A percentile compares a stretch with the other conserved stretches of the same genome.
Conservation (phyloP, 192 early-diverging fungal species). For the Chytriomyces hyalinus region DNA sequence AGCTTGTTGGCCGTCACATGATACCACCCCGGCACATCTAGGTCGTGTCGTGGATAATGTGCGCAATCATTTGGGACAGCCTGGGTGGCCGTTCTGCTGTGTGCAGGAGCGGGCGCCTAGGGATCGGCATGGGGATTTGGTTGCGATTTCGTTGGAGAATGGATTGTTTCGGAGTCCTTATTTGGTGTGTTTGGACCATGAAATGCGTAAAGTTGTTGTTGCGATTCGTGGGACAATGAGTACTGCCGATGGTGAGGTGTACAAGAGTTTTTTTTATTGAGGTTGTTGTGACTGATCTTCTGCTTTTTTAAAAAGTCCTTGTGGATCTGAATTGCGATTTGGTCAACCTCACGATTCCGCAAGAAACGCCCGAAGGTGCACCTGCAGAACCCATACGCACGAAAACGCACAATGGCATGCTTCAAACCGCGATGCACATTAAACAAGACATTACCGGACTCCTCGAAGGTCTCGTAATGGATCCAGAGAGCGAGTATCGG, state of each 20-base stretch:
- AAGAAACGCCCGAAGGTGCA: background rate
- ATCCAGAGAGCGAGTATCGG: conserved; percentile 32
- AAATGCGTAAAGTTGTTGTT: conserved; percentile 46
- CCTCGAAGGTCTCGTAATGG: conserved; percentile 34
- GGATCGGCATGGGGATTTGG: conserved; percentile 44
- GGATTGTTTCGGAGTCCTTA: conserved; percentile 57
- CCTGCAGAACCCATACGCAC: background rate
- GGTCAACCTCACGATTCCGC: conserved; percentile 33
- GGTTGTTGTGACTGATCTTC: background rate
- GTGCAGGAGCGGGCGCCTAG: conserved; percentile 27
- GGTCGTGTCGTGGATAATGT: conserved; percentile 32
- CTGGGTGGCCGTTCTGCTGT: conserved; percentile 31
- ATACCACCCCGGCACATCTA: conserved; percentile 3
- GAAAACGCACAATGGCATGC: conserved; percentile 36
- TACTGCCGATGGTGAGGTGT: conserved; percentile 45
- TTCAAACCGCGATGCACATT: conserved; percentile 48
- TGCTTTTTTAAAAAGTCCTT: conserved; percentile 18
- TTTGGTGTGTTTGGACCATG: conserved; percentile 52
- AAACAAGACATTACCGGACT: conserved; percentile 40
- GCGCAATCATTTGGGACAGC: conserved; percentile 33
- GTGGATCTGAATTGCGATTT: conserved; percentile 56
- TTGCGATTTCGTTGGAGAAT: conserved; percentile 44
- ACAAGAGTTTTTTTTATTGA: background rate
- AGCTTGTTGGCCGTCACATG: conserved; percentile 16
- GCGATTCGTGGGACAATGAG: conserved; percentile 57